phyloP scores from a whole-genome alignment of 805 yeast species.

The Kuraishia piskuri region DNA sequence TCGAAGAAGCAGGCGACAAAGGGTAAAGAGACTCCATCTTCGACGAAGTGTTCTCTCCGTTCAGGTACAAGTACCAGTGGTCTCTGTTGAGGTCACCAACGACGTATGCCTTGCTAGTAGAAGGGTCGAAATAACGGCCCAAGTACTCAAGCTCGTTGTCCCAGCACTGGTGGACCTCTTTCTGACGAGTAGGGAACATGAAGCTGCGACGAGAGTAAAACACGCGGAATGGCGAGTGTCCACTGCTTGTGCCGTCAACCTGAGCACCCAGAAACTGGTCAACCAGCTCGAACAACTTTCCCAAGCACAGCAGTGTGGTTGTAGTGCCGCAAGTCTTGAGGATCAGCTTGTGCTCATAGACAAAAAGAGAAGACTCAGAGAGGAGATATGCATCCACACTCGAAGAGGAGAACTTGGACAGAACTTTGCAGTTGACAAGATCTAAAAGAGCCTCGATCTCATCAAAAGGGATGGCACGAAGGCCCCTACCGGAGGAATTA shows the following conservation, averaged over 20 bases:
- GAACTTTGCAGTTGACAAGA: slow-evolving; percentile 78
- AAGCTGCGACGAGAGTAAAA: slow-evolving; percentile 89
- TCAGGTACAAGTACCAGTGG: slow-evolving; percentile 86
- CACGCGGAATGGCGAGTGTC: slow-evolving; percentile 42
- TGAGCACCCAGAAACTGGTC: slow-evolving; percentile 22
- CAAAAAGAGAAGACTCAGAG: slow-evolving; percentile 85
- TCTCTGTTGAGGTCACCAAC: slow-evolving; percentile 77
- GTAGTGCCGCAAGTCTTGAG: slow-evolving; percentile 97
- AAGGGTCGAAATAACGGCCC: slow-evolving; percentile 53
- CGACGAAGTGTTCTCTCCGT: slow-evolving; percentile 27
- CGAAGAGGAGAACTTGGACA: slow-evolving; percentile 64
- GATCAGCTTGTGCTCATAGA: slow-evolving; percentile 76
- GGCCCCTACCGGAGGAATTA: too few relatives aligned
- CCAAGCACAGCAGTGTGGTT: slow-evolving; percentile 73
- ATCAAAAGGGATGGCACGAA: slow-evolving; percentile 54
- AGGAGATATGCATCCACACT: slow-evolving; percentile 76
- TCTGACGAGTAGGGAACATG: slow-evolving; percentile 86
- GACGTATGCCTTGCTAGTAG: slow-evolving; percentile 54
- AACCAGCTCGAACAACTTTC: slow-evolving; percentile 49
- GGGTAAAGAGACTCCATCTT: slow-evolving; percentile 8
- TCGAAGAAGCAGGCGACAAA: slow-evolving; percentile 11
- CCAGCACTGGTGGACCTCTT: slow-evolving; percentile 80
- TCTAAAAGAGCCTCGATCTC: slow-evolving; percentile 72
- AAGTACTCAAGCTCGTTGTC: slow-evolving; percentile 64
- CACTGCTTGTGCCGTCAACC: slow-evolving; percentile 22